Evolutionary conservation across 2,329 filamentous ascomycete genomes (phyloP).

Genomic region (Colletotrichum melonis): DNA sequence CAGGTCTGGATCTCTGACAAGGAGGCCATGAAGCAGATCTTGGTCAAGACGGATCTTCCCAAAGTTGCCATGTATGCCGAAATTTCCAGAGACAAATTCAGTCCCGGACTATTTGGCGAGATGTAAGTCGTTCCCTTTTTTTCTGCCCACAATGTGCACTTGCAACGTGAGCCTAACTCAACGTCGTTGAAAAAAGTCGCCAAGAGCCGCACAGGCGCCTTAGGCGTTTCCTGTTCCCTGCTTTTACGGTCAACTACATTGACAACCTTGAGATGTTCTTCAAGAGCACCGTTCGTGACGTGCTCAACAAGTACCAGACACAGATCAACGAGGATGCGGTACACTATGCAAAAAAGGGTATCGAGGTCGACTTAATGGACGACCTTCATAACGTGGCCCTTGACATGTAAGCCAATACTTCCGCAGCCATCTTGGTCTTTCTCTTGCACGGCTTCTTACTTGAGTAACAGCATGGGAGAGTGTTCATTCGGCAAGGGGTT

Average conservation of each 20-base stretch:
- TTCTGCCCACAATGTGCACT: background rate
- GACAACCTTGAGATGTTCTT: slow-evolving; percentile 40
- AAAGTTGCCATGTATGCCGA: slow-evolving; percentile 41
- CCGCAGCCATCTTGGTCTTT: background rate
- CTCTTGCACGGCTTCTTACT: background rate
- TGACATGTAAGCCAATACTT: slow-evolving; percentile 36
- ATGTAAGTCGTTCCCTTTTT: slow-evolving; percentile 30
- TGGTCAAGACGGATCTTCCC: slow-evolving; percentile 38
- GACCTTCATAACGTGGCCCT: slow-evolving; percentile 42
- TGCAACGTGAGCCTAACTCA: background rate
- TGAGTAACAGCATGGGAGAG: slow-evolving; percentile 38
- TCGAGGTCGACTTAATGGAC: slow-evolving; percentile 42
- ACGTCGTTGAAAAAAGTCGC: slow-evolving; percentile 23
- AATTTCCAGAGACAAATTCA: slow-evolving; percentile 36
- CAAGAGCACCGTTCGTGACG: slow-evolving; percentile 35
- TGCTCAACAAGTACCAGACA: slow-evolving; percentile 26
- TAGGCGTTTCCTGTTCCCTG: slow-evolving; percentile 41
- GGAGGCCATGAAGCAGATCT: slow-evolving; percentile 37
- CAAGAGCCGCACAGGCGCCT: slow-evolving; percentile 40
- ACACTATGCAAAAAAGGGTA: slow-evolving; percentile 28
- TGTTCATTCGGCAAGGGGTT: slow-evolving; percentile 43
- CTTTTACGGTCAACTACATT: slow-evolving; percentile 42
- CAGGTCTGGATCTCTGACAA: slow-evolving; percentile 40
- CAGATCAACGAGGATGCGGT: slow-evolving; percentile 22
- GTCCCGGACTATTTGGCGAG: slow-evolving; percentile 38